Percentiles rank a stretch among this genome's conserved stretches.
Conservation (phyloP, 768 basidiomycete genomes). For the Leucosporidium scottii region DNA sequence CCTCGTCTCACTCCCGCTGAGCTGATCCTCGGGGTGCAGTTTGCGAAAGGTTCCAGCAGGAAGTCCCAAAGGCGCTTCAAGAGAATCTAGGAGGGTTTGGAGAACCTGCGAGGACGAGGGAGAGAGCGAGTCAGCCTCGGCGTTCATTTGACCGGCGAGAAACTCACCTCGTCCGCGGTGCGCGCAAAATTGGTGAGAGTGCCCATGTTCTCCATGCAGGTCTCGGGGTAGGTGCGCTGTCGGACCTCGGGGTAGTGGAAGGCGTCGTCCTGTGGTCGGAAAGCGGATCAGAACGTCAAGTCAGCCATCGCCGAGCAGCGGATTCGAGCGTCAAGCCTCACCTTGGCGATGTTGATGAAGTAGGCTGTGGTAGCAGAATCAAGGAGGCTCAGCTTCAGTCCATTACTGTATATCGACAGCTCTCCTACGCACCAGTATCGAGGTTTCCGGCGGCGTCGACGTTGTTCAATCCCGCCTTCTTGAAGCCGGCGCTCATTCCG, state of each 20-base stretch:
- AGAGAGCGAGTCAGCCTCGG: slow-evolving; percentile 40
- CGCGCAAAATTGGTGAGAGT: neutral
- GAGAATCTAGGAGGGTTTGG: slow-evolving; percentile 49
- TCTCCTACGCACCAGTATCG: neutral
- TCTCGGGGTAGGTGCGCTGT: slow-evolving; percentile 55
- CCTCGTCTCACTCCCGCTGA: slow-evolving; percentile 56
- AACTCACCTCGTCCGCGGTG: neutral
- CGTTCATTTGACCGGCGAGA: neutral
- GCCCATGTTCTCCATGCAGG: slow-evolving; percentile 43
- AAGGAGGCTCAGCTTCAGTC: neutral
- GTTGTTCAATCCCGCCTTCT: slow-evolving; percentile 43
- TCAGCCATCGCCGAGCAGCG: too few species aligned
- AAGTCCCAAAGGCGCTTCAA: slow-evolving; percentile 55
- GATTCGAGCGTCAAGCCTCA: too few species aligned
- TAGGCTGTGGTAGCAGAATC: neutral
- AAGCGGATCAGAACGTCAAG: too few species aligned
- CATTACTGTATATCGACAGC: neutral
- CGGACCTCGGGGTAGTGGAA: slow-evolving; percentile 54
- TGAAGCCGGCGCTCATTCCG: slow-evolving; percentile 55
- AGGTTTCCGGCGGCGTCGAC: slow-evolving; percentile 14
- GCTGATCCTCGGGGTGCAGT: slow-evolving; percentile 51
- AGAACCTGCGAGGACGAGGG: slow-evolving; percentile 44
- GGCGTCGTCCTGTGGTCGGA: slow-evolving; percentile 50
- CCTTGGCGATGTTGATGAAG: slow-evolving; percentile 50
- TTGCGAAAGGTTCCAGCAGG: slow-evolving; percentile 49